Evolutionary conservation across 179 eudicot genomes (phyloP), one percentile per base, ranked within the genome.

Genomic region (Spinacia oleracea): DNA sequence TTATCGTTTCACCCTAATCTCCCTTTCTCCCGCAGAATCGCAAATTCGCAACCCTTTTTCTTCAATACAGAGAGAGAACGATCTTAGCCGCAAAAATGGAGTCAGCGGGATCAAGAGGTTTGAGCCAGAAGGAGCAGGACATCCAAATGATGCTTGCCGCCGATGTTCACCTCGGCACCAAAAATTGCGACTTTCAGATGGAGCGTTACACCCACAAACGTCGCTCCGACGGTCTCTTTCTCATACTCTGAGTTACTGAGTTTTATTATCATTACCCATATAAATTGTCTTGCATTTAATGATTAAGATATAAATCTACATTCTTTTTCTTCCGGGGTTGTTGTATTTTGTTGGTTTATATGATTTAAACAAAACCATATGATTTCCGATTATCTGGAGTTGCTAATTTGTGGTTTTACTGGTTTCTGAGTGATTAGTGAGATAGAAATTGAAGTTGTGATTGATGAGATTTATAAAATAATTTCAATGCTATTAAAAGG

Each of bases 171-270:
- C 77, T 83, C 10, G 85, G 85, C 40, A 83, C 85, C 74, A 83
- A 83, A 73, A 83, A 83, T 77, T 83, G 85, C 53, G 85, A 83
- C 50, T 83, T 79, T 51, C 85, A 83, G 80, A 83, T 83, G 85
- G 85, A 83, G 45, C 85, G 85, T 72, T 83, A 83, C 83, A 78
- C 60, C 77, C 78, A 76, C 66, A 76, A 76, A 46, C 82, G 85
- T 74, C 80, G 85, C 53, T 43, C 80, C 18, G 85, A 83, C 51
- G 80, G 83, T 59, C 43, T 43, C 29, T n/a, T 23, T 64, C 60
- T 77, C 4, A 6, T 20, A 42, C 6, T 23, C n/a, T n/a, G 23
- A 10, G 4, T 25, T 14, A 10, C 56, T 35, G 15, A 72, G 7
- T 31, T 18, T 35, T 73, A 11, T 34, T 0, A 5, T 21, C 11